phyloP scores from a whole-genome alignment of 164 flowering plant genomes.

The Pachysandra terminalis region DNA sequence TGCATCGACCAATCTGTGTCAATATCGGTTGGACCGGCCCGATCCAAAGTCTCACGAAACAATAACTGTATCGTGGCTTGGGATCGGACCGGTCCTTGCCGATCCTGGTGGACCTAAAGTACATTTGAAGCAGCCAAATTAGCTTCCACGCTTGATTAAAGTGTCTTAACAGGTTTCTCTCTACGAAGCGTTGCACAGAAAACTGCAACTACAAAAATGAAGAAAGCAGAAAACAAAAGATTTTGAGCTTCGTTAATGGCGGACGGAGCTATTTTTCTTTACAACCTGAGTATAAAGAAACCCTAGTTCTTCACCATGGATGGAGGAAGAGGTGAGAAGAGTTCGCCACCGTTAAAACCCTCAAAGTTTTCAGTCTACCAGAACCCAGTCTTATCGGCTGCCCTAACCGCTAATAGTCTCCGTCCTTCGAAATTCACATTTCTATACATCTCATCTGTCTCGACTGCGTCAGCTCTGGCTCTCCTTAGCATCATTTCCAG shows the following conservation, averaged over 20 bases:
- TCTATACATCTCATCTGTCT: conserved; percentile 43
- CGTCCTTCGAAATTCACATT: conserved; percentile 53
- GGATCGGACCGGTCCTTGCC: too few relatives aligned
- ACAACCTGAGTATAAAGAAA: not conserved
- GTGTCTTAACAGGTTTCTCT: too few relatives aligned
- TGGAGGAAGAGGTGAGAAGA: conserved; percentile 21
- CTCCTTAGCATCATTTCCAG: conserved; percentile 43
- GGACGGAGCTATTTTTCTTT: not conserved
- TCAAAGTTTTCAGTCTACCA: conserved; percentile 73
- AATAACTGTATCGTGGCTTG: too few relatives aligned
- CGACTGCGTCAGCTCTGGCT: conserved; percentile 48
- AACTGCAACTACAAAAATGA: too few relatives aligned
- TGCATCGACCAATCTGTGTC: too few relatives aligned
- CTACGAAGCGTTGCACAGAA: too few relatives aligned
- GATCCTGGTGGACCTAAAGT: too few relatives aligned
- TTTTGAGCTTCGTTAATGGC: conserved; percentile 4
- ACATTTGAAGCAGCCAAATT: too few relatives aligned
- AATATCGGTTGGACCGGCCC: too few relatives aligned
- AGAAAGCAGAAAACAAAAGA: not conserved
- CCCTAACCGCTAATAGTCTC: conserved; percentile 69
- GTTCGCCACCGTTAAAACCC: conserved; percentile 36
- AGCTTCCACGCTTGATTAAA: too few relatives aligned
- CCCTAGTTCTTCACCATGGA: conserved; percentile 19
- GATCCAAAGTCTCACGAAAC: too few relatives aligned
- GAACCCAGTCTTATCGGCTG: conserved; percentile 76